phyloP scores from a whole-genome alignment of 2,329 filamentous ascomycete species.

The Claviceps arundinis region DNA sequence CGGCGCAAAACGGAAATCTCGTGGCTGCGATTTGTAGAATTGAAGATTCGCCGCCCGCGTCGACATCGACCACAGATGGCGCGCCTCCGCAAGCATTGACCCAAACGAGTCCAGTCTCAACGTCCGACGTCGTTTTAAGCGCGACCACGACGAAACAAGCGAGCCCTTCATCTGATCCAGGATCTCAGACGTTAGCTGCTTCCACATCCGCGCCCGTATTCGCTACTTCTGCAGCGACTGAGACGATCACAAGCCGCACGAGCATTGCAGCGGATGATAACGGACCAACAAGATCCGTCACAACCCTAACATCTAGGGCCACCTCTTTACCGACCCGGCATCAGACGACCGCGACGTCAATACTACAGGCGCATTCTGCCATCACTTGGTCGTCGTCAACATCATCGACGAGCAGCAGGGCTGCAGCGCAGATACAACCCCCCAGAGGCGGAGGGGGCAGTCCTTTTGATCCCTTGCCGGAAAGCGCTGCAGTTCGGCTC shows the following conservation, averaged over 20 bases:
- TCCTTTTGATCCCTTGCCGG: constrained; percentile 9
- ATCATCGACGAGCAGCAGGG: constrained; percentile 1
- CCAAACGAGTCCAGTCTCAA: background rate
- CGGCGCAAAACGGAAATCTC: constrained; percentile 23
- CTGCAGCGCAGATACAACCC: constrained; percentile 2
- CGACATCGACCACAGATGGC: background rate
- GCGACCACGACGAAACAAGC: background rate
- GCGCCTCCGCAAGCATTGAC: background rate
- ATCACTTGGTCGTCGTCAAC: constrained; percentile 1
- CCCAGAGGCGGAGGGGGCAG: constrained; percentile 11
- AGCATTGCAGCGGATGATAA: background rate
- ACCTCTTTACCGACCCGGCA: background rate
- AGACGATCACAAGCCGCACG: too few relatives aligned
- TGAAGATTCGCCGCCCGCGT: constrained; percentile 5
- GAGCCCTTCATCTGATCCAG: too few relatives aligned
- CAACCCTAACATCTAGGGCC: background rate
- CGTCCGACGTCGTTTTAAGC: background rate
- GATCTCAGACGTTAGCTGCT: background rate
- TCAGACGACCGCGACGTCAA: background rate
- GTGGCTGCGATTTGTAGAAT: constrained; percentile 22
- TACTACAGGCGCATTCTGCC: background rate
- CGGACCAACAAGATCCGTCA: background rate
- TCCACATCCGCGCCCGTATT: background rate
- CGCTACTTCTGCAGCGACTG: too few relatives aligned
- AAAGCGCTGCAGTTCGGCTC: background rate